phyloP scores from a whole-genome alignment of 768 basidiomycete species.

The Lactifluus pinguis region DNA sequence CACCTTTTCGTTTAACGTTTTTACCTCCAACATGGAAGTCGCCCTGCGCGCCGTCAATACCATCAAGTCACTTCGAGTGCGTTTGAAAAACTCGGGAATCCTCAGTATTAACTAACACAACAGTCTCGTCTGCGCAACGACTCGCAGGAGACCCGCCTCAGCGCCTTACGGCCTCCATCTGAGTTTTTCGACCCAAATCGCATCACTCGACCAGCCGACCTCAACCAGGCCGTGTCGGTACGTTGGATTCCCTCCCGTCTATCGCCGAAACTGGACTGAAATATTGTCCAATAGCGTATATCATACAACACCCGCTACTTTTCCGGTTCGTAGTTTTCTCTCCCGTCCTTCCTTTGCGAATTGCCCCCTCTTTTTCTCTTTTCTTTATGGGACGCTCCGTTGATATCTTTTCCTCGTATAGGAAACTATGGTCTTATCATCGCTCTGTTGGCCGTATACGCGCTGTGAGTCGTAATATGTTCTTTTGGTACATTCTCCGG shows the following conservation, averaged over 20 bases:
- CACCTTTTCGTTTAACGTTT: neutral
- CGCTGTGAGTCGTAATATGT: conserved; percentile 47
- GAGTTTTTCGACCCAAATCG: conserved; percentile 85
- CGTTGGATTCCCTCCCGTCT: conserved; percentile 23
- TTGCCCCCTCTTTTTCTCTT: neutral
- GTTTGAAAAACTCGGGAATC: conserved; percentile 21
- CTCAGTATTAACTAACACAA: neutral
- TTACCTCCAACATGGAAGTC: conserved; percentile 46
- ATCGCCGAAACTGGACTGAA: neutral
- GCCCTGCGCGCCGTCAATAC: conserved; percentile 58
- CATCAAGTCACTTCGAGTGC: conserved; percentile 60
- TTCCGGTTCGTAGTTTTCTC: conserved; percentile 41
- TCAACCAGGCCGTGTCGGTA: conserved; percentile 71
- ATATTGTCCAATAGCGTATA: conserved; percentile 51
- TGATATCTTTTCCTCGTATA: conserved; percentile 22
- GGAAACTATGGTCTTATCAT: conserved; percentile 86
- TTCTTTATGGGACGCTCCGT: neutral
- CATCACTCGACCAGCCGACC: conserved; percentile 73
- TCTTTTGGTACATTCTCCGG: neutral
- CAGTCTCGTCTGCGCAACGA: neutral
- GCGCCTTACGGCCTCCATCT: conserved; percentile 56
- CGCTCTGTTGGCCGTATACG: conserved; percentile 72
- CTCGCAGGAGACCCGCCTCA: conserved; percentile 66
- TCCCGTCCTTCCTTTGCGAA: neutral
- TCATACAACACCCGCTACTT: conserved; percentile 92